Evolutionary conservation across 2,329 filamentous ascomycete species (phyloP), one percentile per base, ranked within the genome.

Genomic region (Fusarium sp.): DNA sequence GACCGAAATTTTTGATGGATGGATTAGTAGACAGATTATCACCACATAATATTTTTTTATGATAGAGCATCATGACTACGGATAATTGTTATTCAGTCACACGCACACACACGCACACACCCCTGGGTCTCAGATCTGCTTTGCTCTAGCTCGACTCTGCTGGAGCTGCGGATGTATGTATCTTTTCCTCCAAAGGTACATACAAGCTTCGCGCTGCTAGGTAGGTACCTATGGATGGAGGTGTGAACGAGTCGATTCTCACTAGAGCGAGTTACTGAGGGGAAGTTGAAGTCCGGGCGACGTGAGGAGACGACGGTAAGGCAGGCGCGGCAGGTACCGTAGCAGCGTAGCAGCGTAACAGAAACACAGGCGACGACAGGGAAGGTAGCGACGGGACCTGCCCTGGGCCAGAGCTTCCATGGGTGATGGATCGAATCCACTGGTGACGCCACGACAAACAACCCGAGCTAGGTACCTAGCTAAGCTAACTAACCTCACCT

Each of bases 121-220:
- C 47, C 56, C 21, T 54, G 21, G 23, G 23, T 54, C 41, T n/a
- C n/a, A 47, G 18, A 40, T 50, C 23, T 63, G 11, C 57, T 33
- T 42, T 50, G 39, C 43, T 52, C 35, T 43, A 33, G 35, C 53
- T 52, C 49, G 15, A 35, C 33, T 35, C 33, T 35, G 31, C 31
- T 63, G 54, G 47, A 57, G 33, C 18, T 73, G 70, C 70, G 70
- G 70, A 67, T 73, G 70, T 55, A 63, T 29, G 70, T 72, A 72
- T 47, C 68, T 73, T 66, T 66, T 21, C 39, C 42, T 37, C 18
- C n/a, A 41, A 40, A 64, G 68, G 60, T 73, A 73, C 70, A 62
- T 42, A 47, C n/a, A 39, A 58, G 70, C 61, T 67, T 70, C 46
- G 51, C 68, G 68, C 70, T 73, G 42, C 54, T 41, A n/a, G n/a